Evolutionary conservation across 306 rosid species (phyloP), one percentile per base, ranked within the genome.

Genomic region (Cicer bijugum): DNA sequence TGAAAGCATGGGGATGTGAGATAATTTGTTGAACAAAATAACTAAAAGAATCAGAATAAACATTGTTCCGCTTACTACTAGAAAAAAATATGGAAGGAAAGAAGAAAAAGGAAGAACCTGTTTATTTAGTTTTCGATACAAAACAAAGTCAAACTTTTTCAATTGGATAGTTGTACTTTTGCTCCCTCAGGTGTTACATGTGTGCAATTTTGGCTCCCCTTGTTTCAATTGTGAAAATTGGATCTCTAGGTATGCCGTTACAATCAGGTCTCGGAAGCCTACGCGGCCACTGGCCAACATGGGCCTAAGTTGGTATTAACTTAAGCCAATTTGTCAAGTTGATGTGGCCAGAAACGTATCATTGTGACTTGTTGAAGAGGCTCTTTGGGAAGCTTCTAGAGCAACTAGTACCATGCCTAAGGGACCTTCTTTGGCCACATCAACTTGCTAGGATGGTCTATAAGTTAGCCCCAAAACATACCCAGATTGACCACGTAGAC

Each of bases 31-130:
- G 39, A 52, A 37, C 19, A 7, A 14, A 58, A 57, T 23, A 57
- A 73, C 38, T 16, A 57, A 65, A 71, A 14, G 39, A 53, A 17
- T 12, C 64, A 11, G 14, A 43, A 63, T 37, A 7, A 45, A 62
- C 61, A 55, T 57, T 65, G 74, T 55, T 74, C 44, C 61, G 8
- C 52, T n/a, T 19, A 39, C 47, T 64, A 44, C 28, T 58, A 58
- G 57, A 64, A 4, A 63, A 71, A 35, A 51, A 58, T 69, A 51
- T 48, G 61, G 38, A 47, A 66, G 74, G 67, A 53, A 43, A 55
- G 37, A 33, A 14, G 45, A 20, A 44, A 44, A 45, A 9, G 37
- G 12, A 7, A 1, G 55, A 50, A 56, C 56, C 65, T 69, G 35
- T 46, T 43, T 53, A 28, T 28, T 55, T 42, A 48, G 43, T 63